Evolutionary conservation across 2,329 filamentous ascomycete genomes (phyloP).

Genomic region (Grosmannia serpens): DNA sequence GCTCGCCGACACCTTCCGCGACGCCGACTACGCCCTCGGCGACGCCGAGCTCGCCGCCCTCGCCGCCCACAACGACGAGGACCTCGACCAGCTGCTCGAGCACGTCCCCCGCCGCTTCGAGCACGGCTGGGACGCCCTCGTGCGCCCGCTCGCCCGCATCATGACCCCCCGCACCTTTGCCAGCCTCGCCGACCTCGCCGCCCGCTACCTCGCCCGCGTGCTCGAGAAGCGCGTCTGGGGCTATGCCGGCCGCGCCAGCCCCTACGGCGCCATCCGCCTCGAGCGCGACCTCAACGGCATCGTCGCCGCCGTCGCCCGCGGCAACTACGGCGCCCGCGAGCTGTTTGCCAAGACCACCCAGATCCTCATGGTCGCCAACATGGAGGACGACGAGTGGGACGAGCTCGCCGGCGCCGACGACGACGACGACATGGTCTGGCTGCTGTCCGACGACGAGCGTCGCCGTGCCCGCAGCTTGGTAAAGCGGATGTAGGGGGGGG

Average conservation of each 20-base stretch:
- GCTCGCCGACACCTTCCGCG: conserved; percentile 78
- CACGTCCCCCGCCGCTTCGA: conserved; percentile 71
- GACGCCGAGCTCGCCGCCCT: conserved; percentile 49
- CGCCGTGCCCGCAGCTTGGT: conserved; percentile 60
- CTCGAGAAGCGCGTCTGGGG: conserved; percentile 83
- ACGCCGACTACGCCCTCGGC: conserved; percentile 70
- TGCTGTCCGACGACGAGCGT: conserved; percentile 62
- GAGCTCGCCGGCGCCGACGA: conserved; percentile 38
- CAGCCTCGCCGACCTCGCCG: conserved; percentile 61
- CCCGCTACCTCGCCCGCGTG: conserved; percentile 62
- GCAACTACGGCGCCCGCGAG: conserved; percentile 68
- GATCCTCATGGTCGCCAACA: conserved; percentile 77
- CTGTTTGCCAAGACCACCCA: conserved; percentile 65
- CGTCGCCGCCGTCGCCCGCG: conserved; percentile 53
- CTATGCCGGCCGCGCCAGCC: conserved; percentile 67
- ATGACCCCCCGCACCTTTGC: conserved; percentile 69
- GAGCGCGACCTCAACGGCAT: conserved; percentile 77
- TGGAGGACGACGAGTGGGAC: conserved; percentile 95
- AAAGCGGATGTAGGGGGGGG: conserved; percentile 8
- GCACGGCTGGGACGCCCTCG: conserved; percentile 72
- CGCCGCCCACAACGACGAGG: conserved; percentile 37
- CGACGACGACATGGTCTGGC: conserved; percentile 59
- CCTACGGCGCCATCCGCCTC: conserved; percentile 67
- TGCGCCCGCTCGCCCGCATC: conserved; percentile 72
- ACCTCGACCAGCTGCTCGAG: conserved; percentile 42